Evolutionary conservation across 2,329 filamentous ascomycete genomes (phyloP), one percentile per base, ranked within the genome.

Genomic region (Colletotrichum lindemuthianum): DNA sequence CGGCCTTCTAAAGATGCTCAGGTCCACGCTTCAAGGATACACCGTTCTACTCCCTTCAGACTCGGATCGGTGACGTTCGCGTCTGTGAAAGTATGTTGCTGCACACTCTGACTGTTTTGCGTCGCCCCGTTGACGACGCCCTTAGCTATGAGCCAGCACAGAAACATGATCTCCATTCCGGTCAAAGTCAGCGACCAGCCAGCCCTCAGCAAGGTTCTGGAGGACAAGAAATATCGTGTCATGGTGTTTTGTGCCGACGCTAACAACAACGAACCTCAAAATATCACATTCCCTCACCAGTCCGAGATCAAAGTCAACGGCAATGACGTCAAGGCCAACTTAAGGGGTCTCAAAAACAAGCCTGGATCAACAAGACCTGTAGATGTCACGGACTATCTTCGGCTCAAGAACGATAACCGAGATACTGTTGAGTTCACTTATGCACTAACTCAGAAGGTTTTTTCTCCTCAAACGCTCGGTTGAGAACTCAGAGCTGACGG

Each of bases 301-400:
- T 91, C 96, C 37, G 96, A 99, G 75, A 85, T 99, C 61, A 95
- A 93, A 74, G 88, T 97, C 60, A 99, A 99, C 71, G 86, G 88
- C 9, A 91, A 91, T 39, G 93, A 97, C 61, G 86, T 97, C 69
- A 96, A 95, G 76, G 90, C 91, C n/a, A 99, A 98, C 75, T 84
- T 97, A 69, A 91, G 96, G 70, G 96, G 96, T 5, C 79, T 99
- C 67, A 99, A 99, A 79, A 97, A 97, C 76, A 97, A 96, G 76
- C 92, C 95, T 7, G 96, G 96, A 24, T 96, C 96, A 48, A 99
- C 96, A 44, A 89, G 93, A 72, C 96, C 96, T 8, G 93, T 92
- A 50, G 96, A 99, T 77, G 91, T 99, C 67, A 99, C 96, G 8
- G 82, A 86, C 68, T 85, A 88, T 65, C 81, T 98, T 49, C 88